These are phyloP conservation scores for Naganishia sp. DNA, from an alignment of 1,284 basidiomycete genomes.

Conservation along the genomic window DNA sequence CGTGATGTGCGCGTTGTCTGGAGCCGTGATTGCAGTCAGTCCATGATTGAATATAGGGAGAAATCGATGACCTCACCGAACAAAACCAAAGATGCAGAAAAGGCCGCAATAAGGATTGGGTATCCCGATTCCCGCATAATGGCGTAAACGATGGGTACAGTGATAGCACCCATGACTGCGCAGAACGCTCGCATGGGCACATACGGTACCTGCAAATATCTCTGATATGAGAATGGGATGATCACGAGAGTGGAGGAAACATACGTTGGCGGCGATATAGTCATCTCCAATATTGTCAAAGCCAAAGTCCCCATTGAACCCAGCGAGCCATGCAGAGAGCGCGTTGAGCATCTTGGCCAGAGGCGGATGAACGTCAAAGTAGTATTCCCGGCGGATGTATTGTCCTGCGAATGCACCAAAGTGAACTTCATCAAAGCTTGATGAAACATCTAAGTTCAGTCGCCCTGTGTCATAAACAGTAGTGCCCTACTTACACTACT, in stretches of 20 bases:
- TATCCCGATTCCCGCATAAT: constrained; percentile 99
- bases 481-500: constrained; percentile 74
- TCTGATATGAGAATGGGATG: background rate
- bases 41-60: background rate
- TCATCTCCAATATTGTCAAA: constrained; percentile 96
- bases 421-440: constrained; percentile 93
- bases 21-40: no score
- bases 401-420: constrained; percentile 88
- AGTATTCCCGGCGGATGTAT: constrained; percentile 88
- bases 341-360: constrained; percentile 91
- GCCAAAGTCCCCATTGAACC: constrained; percentile 89
- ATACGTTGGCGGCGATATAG: constrained; percentile 58
- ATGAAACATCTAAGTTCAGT: constrained; percentile 4
- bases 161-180: constrained; percentile 85
- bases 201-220: constrained; percentile 73
- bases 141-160: constrained; percentile 85
- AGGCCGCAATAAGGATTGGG: constrained; percentile 81
- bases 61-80: constrained; percentile 66
- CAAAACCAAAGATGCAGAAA: constrained; percentile 80
- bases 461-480: constrained; percentile 5
- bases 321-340: constrained; percentile 91
- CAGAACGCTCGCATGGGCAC: constrained; percentile 89
- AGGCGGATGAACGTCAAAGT: constrained; percentile 99
- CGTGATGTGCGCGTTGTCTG: constrained; percentile 93
- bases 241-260: constrained; percentile 22